Evolutionary conservation across 2,329 filamentous ascomycete genomes (phyloP), one percentile per base, ranked within the genome.

Genomic region (Pestalotiopsis fici): DNA sequence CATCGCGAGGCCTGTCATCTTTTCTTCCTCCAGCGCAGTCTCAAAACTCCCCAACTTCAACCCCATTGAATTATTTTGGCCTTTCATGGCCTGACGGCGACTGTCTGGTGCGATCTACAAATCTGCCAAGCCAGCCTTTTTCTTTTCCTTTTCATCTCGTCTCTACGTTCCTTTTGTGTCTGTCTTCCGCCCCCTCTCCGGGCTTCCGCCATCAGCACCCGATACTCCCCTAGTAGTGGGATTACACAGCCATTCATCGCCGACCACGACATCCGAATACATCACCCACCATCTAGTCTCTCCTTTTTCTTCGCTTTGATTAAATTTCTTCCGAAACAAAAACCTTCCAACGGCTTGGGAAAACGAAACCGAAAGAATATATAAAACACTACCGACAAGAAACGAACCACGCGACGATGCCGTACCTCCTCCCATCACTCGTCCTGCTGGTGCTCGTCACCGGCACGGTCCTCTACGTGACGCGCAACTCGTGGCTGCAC

Each of bases 391-490:
- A 11, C 25, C 25, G 13, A 31, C 28, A 25, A 39, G 15, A 31
- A 6, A 61, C 9, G 7, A 31, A n/a, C 28, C 15, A 13, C 35
- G 18, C 57, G 28, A 64, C 15, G 73, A 97, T 97, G 93, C 86
- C 83, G 70, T 96, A 95, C 83, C 78, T 97, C 71, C 88, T 97
- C 82, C 97, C 94, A 83, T 90, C 88, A 73, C 79, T 95, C 71
- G 89, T 88, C 75, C 87, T 97, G 78, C 79, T 91, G 73, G 86
- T 92, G 77, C 85, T 97, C 75, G 76, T 95, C 73, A 76, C 87
- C 71, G 91, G 90, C 68, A 96, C 93, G 66, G 88, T 85, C 67
- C 90, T 96, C 74, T 97, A 94, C 86, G 83, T 96, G 72, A 95
- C 93, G 67, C 93, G 95, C 73, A 80, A 86, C 66, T 86, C 85